These are phyloP conservation scores for Megacollybia marginata DNA, from an alignment of 768 basidiomycete species.

Conservation along the genomic window DNA sequence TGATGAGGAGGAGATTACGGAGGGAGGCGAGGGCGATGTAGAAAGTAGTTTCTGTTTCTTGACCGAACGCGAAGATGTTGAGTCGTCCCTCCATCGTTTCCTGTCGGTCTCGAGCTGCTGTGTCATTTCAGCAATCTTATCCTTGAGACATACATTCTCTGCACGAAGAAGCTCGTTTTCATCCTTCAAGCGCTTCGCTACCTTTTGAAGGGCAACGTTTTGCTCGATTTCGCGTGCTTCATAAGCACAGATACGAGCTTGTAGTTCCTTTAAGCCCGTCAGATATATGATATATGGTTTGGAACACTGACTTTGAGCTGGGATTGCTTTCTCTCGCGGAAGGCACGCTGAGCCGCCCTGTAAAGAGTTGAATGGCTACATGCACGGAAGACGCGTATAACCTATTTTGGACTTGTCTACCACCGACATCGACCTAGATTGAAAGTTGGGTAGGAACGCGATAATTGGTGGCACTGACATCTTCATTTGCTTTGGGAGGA, in stretches of 20 bases:
- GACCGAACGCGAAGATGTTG: constrained; percentile 31
- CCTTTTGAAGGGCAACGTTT: constrained; percentile 74
- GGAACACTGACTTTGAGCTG: constrained; percentile 37
- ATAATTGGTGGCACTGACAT: too few relatives aligned
- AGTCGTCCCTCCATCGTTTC: constrained; percentile 56
- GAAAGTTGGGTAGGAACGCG: too few relatives aligned
- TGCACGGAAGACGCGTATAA: constrained; percentile 13
- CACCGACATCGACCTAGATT: constrained; percentile 42
- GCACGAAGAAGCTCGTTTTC: constrained; percentile 71
- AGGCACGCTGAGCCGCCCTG: constrained; percentile 85
- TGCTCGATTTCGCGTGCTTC: constrained; percentile 90
- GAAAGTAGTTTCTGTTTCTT: constrained; percentile 23
- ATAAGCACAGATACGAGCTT: constrained; percentile 77
- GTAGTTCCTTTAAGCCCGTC: constrained; percentile 50
- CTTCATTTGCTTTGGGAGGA: constrained; percentile 25
- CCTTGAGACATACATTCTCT: constrained; percentile 59
- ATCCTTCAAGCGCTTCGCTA: constrained; percentile 80
- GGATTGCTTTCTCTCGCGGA: constrained; percentile 83
- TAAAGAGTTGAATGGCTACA: constrained; percentile 5
- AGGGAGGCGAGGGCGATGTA: constrained; percentile 32
- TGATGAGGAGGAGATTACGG: constrained; percentile 47
- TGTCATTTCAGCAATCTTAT: constrained; percentile 37
- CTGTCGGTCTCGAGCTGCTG: constrained; percentile 36
- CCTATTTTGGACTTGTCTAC: constrained; percentile 76
- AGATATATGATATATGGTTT: too few relatives aligned